phyloP scores from a whole-genome alignment of 2,329 filamentous ascomycete species.

The Penicillium janthinellum region DNA sequence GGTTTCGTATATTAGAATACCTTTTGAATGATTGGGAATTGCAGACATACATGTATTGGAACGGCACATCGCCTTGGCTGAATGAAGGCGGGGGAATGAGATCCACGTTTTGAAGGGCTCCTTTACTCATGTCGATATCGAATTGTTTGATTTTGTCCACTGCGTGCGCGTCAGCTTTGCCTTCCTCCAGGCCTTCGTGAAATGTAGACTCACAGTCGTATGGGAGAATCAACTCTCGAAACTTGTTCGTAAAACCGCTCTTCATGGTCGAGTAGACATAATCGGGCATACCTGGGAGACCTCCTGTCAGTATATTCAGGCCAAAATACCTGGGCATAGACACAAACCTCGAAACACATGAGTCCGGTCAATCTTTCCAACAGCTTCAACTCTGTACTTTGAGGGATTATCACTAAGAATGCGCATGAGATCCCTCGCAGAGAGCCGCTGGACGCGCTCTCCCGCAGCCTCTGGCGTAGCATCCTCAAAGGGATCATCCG shows the following conservation, averaged over 20 bases:
- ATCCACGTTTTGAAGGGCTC: constrained; percentile 63
- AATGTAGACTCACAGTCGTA: constrained; percentile 62
- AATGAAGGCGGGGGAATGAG: constrained; percentile 80
- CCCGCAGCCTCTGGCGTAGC: constrained; percentile 37
- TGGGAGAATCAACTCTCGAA: constrained; percentile 70
- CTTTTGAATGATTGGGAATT: background rate
- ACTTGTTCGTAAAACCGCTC: constrained; percentile 69
- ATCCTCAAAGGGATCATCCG: constrained; percentile 64
- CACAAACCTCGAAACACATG: constrained; percentile 76
- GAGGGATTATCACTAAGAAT: constrained; percentile 71
- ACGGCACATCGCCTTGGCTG: constrained; percentile 71
- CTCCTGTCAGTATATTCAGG: background rate
- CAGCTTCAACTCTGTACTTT: constrained; percentile 67
- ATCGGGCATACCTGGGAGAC: constrained; percentile 67
- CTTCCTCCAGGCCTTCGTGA: background rate
- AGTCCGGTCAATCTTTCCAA: constrained; percentile 74
- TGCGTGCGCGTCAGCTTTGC: constrained; percentile 27
- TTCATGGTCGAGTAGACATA: constrained; percentile 76
- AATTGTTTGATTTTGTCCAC: constrained; percentile 65
- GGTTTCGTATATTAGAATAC: constrained; percentile 10
- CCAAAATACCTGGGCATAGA: background rate
- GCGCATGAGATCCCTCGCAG: constrained; percentile 31
- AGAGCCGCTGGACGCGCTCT: constrained; percentile 22
- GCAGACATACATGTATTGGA: constrained; percentile 56
- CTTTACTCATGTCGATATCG: constrained; percentile 64